Base-by-base conservation (phyloP, 257 asterid genomes). In the Lycium ferocissimum region DNA sequence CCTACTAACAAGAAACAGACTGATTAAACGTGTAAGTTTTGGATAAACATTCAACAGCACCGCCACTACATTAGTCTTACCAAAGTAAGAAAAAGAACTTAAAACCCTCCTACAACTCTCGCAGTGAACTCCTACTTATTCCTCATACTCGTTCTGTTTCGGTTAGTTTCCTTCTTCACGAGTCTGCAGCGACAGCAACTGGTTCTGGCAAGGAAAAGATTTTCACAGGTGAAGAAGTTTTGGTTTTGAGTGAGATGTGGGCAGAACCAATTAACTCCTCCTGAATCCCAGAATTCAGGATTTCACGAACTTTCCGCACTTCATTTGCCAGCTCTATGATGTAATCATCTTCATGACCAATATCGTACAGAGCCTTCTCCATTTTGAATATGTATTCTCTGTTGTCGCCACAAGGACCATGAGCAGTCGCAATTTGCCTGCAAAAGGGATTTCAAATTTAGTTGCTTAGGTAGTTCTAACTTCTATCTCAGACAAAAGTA, bases 381-480 rank as follows among this genome's bases (percentile, higher is more conserved):
- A 95, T 79, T 86, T 88, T 83, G 93, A 96, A 96, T 62, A 96
- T 86, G 91, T 96, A 95, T 75, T 95, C 97, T 91, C 95, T 91
- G 88, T 96, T 96, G 90, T 95, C 91, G 65, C 99, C 98, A 71
- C 93, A 92, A 2, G 99, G 99, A 66, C 99, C 99, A 87, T 43
- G 43, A 26, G 99, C 98, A 15, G 97, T 94, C 2, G 99, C 99
- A 45, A 96, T 96, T 89, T 96, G 99, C 85, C 92, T 85, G 67
- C 66, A 40, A 62, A 38, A 17, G 35, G 59, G 11, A 66, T 15
- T 49, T 56, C 15, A n/a, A 49, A 45, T 33, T 84, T 40, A 79
- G 80, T 22, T 84, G 20, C 11, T 40, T 58, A 18, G 14, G 17
- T 1, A 20, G 35, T 49, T 45, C 37, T 43, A 26, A 40, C 5